phyloP scores from a whole-genome alignment of 306 rosid genomes.

The Chamaecrista fasciculata region DNA sequence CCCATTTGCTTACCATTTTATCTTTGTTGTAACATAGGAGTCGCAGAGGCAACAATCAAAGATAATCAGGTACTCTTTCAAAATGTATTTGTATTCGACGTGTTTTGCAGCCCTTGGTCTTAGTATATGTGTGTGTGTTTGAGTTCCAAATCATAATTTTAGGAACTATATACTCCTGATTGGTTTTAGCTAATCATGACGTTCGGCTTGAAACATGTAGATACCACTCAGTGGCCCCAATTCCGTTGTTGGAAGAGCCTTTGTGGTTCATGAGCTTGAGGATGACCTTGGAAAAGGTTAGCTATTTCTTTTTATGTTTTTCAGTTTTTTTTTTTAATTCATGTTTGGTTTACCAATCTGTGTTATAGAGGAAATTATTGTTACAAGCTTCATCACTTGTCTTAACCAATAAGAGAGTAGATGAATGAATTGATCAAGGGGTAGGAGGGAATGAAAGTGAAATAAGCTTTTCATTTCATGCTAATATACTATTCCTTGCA shows the following conservation, averaged over 20 bases:
- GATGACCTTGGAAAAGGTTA: conserved; percentile 83
- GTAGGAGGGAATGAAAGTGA: conserved; percentile 21
- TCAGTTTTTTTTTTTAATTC: too few relatives aligned
- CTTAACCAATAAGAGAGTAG: neutral
- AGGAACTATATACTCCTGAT: neutral
- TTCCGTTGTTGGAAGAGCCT: conserved; percentile 71
- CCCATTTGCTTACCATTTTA: neutral
- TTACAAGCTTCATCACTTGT: conserved; percentile 7
- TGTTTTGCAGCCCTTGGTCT: neutral
- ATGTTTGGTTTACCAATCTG: neutral
- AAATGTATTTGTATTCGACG: neutral
- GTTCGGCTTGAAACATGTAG: conserved; percentile 36
- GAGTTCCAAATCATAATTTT: neutral
- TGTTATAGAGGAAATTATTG: conserved; percentile 5
- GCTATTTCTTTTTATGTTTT: conserved; percentile 29
- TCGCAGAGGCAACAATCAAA: conserved; percentile 65
- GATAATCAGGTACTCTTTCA: conserved; percentile 56
- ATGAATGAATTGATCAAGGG: neutral
- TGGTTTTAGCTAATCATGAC: neutral
- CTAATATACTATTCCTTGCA: neutral
- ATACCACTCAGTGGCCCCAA: conserved; percentile 72
- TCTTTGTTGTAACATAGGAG: conserved; percentile 43
- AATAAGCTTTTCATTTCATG: neutral
- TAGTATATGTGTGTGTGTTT: neutral
- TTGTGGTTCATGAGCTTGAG: conserved; percentile 74